Evolutionary conservation across 2,329 filamentous ascomycete genomes (phyloP).

Genomic region (Dactylonectria macrodidyma): DNA sequence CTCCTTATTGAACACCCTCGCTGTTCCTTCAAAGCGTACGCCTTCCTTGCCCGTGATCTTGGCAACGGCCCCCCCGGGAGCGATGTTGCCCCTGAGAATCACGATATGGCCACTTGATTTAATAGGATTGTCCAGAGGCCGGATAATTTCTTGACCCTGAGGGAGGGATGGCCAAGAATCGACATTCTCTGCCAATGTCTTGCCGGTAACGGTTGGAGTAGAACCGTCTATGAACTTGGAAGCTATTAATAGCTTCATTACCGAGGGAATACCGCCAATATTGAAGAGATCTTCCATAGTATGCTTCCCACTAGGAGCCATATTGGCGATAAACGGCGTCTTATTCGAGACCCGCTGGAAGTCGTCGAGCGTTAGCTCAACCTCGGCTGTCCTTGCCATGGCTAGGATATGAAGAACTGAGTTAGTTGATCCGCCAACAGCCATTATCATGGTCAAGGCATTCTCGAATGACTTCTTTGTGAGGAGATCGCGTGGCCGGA

Average conservation of each 20-base stretch:
- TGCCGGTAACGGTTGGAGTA: constrained; percentile 77
- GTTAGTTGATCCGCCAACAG: constrained; percentile 71
- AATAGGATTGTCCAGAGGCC: constrained; percentile 79
- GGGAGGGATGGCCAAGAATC: constrained; percentile 81
- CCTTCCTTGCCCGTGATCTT: constrained; percentile 98
- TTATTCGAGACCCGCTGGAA: constrained; percentile 67
- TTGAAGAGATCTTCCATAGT: constrained; percentile 69
- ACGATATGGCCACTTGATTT: constrained; percentile 89
- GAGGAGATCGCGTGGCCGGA: constrained; percentile 68
- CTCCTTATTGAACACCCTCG: constrained; percentile 89
- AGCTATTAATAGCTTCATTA: constrained; percentile 67
- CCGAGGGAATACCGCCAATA: constrained; percentile 66
- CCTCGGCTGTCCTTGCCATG: constrained; percentile 67
- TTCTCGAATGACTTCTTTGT: constrained; percentile 70
- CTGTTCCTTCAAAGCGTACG: constrained; percentile 82
- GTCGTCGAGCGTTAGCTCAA: constrained; percentile 65
- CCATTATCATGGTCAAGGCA: constrained; percentile 67
- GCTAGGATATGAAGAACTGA: constrained; percentile 70
- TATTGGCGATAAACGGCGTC: constrained; percentile 67
- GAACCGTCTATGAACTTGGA: constrained; percentile 61
- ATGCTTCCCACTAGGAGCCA: constrained; percentile 68
- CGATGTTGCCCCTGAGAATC: constrained; percentile 87
- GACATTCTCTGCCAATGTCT: constrained; percentile 86
- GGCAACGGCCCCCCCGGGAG: constrained; percentile 88
- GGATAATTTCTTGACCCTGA: constrained; percentile 86